Conservation (phyloP, 768 basidiomycete genomes). For the Lactarius akahatsu region DNA sequence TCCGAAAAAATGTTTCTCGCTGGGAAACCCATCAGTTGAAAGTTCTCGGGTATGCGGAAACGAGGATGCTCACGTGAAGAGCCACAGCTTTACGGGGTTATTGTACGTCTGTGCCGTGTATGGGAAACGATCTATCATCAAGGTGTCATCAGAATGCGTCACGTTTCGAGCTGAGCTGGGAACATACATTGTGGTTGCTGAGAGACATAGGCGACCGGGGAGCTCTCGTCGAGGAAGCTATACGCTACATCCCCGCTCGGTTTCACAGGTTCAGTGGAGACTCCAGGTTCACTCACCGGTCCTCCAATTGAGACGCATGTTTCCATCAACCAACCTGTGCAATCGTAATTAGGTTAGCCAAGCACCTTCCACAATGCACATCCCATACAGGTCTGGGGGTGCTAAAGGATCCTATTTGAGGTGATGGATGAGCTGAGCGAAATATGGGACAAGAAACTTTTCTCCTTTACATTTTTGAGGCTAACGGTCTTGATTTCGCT, state of each 20-base stretch:
- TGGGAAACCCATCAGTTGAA: background rate
- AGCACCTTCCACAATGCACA: background rate
- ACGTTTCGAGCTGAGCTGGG: background rate
- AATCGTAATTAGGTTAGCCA: background rate
- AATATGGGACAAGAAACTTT: background rate
- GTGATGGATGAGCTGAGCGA: background rate
- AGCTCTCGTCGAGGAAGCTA: slow-evolving; percentile 2
- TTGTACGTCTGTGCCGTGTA: slow-evolving; percentile 26
- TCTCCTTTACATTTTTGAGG: slow-evolving; percentile 35
- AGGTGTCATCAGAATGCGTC: background rate
- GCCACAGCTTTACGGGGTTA: slow-evolving; percentile 23
- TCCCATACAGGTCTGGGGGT: slow-evolving; percentile 39
- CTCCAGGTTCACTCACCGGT: background rate
- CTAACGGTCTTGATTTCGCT: slow-evolving; percentile 25
- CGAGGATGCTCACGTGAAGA: slow-evolving; percentile 16
- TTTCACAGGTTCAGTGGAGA: background rate
- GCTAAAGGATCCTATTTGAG: slow-evolving; percentile 36
- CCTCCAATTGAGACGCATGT: slow-evolving; percentile 13
- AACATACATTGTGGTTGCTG: slow-evolving; percentile 2
- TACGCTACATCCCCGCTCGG: slow-evolving; percentile 4
- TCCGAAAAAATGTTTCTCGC: background rate
- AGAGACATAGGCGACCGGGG: background rate
- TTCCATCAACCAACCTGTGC: background rate
- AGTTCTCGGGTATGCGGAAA: background rate
- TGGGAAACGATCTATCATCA: slow-evolving; percentile 15